phyloP scores from a whole-genome alignment of 495 filamentous ascomycete genomes.

The Tuber borchii region DNA sequence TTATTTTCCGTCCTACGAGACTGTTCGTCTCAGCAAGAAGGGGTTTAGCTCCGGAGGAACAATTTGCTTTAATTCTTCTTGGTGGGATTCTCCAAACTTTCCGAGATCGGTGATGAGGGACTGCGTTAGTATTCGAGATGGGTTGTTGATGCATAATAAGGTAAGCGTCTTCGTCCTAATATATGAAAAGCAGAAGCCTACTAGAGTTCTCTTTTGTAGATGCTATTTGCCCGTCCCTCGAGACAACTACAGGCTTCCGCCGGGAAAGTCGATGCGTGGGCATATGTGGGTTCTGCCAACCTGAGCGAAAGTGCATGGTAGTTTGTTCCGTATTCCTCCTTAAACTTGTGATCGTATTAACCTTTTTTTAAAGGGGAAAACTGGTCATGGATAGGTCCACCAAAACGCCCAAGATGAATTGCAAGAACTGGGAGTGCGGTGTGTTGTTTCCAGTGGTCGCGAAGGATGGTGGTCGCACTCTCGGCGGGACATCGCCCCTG shows the following conservation, averaged over 20 bases:
- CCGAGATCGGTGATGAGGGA: slow-evolving; percentile 66
- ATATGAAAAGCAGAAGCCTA: background rate
- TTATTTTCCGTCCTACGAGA: slow-evolving; percentile 75
- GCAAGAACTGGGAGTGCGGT: slow-evolving; percentile 94
- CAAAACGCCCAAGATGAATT: slow-evolving; percentile 65
- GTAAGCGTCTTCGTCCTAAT: slow-evolving; percentile 30
- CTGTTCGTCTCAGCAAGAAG: slow-evolving; percentile 58
- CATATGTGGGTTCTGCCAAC: slow-evolving; percentile 89
- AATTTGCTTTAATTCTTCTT: slow-evolving; percentile 65
- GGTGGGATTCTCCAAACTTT: slow-evolving; percentile 61
- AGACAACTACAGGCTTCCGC: slow-evolving; percentile 24
- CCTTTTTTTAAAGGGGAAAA: slow-evolving; percentile 48
- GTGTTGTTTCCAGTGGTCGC: slow-evolving; percentile 58
- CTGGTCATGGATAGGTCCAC: slow-evolving; percentile 60
- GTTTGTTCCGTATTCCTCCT: slow-evolving; percentile 37
- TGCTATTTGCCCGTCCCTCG: slow-evolving; percentile 60
- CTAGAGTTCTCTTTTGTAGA: slow-evolving; percentile 37
- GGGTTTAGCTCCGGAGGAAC: slow-evolving; percentile 63
- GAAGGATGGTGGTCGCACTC: background rate
- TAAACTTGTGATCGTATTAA: background rate
- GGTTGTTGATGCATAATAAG: slow-evolving; percentile 86
- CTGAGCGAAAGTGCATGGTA: slow-evolving; percentile 88
- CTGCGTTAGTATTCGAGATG: slow-evolving; percentile 58
- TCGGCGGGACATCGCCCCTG: slow-evolving; percentile 5
- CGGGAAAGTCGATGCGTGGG: slow-evolving; percentile 54